Percentiles rank a stretch among this genome's conserved stretches.
These are phyloP conservation scores for Colletotrichum sublineola DNA, from an alignment of 2,329 filamentous ascomycete species.

Conservation along the genomic window DNA sequence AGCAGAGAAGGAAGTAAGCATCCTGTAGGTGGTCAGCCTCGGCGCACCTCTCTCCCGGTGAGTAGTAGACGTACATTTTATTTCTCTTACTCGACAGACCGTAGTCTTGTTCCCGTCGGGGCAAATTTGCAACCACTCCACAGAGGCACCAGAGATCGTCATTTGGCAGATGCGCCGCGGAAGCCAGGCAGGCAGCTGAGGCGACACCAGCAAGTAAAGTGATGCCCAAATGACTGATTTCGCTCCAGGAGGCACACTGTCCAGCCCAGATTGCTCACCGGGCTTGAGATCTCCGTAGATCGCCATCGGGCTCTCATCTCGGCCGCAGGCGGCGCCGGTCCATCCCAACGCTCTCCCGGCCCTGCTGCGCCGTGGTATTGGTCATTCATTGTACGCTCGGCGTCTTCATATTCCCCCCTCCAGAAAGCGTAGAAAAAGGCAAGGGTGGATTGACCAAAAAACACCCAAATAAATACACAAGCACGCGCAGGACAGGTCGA, in stretches of 20 bases:
- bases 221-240: constrained; percentile 17
- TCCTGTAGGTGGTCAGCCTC: constrained; percentile 1
- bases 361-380: constrained; percentile 12
- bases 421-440: constrained; percentile 1
- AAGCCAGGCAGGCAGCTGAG: constrained; percentile 34
- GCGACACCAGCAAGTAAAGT: constrained; percentile 28
- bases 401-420: no score
- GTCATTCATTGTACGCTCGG: constrained; percentile 15
- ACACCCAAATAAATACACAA: neutral
- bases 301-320: constrained; percentile 33
- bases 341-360: constrained; percentile 23
- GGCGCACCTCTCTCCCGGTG: neutral
- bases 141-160: constrained; percentile 41
- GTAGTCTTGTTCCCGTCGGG: constrained; percentile 23
- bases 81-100: constrained; percentile 12
- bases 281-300: constrained; percentile 22
- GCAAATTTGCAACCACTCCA: constrained; percentile 42
- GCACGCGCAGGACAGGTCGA: neutral
- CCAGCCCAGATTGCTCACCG: neutral
- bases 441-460: neutral
- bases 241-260: neutral
- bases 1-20: constrained; percentile 31
- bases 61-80: neutral
- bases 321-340: constrained; percentile 28
- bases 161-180: constrained; percentile 43